Evolutionary conservation across 2,329 filamentous ascomycete species (phyloP).

Genomic region (Trichoderma harzianum): DNA sequence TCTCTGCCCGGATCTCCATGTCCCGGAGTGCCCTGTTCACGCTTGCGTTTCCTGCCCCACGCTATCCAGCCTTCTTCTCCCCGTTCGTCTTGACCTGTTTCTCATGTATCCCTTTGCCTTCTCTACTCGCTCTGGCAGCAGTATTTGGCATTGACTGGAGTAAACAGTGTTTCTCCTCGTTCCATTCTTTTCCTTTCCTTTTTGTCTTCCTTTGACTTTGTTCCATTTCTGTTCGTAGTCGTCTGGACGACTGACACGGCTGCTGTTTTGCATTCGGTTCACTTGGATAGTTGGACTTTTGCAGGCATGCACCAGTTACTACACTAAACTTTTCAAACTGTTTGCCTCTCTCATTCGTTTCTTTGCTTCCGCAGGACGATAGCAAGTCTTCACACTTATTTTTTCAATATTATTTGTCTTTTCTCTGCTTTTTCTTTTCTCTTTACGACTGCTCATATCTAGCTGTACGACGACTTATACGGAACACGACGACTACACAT

Average conservation of each 20-base stretch:
- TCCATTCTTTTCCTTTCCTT: neutral
- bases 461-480: neutral
- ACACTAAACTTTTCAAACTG: neutral
- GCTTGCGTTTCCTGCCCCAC: neutral
- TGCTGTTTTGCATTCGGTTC: neutral
- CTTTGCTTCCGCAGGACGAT: constrained; percentile 9
- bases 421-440: neutral
- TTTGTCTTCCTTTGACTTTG: neutral
- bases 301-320: neutral
- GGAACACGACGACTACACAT: neutral
- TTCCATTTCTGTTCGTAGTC: neutral
- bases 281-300: neutral
- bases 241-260: constrained; percentile 15
- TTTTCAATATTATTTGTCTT: neutral
- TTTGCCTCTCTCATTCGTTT: neutral
- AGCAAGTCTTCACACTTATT: neutral
- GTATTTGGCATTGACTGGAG: neutral
- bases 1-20: constrained; percentile 4
- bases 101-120: neutral
- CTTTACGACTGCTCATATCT: neutral
- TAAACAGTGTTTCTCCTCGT: neutral
- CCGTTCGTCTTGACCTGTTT: neutral
- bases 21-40: neutral
- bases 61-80: neutral
- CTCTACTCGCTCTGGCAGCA: constrained; percentile 16